Percentiles rank a stretch among this genome's conserved stretches.
phyloP scores from a whole-genome alignment of 2,329 filamentous ascomycete species.

The Calonectria hawksworthii region DNA sequence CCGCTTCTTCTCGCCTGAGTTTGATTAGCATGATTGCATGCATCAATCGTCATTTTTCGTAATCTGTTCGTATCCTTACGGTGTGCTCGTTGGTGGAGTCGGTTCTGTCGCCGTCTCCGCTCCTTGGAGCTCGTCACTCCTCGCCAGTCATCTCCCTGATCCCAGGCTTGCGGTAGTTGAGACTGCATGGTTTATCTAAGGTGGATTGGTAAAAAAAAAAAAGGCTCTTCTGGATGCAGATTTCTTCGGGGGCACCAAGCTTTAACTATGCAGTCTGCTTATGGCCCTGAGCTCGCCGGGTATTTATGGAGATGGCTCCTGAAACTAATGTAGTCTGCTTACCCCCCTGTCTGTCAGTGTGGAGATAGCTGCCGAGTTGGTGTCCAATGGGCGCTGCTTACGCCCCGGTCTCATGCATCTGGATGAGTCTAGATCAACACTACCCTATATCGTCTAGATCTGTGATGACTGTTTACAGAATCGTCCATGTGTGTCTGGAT shows the following conservation, averaged over 20 bases:
- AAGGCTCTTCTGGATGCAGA: not conserved
- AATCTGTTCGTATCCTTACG: not conserved
- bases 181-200: conserved; percentile 5
- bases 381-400: not conserved
- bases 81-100: conserved; percentile 21
- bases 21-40: not conserved
- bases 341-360: not conserved
- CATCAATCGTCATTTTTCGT: not conserved
- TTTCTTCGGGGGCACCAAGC: not conserved
- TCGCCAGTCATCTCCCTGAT: conserved; percentile 14
- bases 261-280: not conserved
- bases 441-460: not conserved
- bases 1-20: not conserved
- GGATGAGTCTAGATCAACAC: not conserved
- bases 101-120: conserved; percentile 17
- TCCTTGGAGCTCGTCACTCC: conserved; percentile 9
- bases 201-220: not conserved
- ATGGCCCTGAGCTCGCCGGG: not conserved
- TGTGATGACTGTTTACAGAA: not conserved
- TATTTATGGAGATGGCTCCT: not conserved
- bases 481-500: not conserved
- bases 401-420: not conserved
- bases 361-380: not conserved
- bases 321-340: not conserved
- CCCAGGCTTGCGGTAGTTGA: conserved; percentile 19